Evolutionary conservation across 805 yeast genomes (phyloP), one percentile per base, ranked within the genome.

Genomic region (Yarrowia deformans): DNA sequence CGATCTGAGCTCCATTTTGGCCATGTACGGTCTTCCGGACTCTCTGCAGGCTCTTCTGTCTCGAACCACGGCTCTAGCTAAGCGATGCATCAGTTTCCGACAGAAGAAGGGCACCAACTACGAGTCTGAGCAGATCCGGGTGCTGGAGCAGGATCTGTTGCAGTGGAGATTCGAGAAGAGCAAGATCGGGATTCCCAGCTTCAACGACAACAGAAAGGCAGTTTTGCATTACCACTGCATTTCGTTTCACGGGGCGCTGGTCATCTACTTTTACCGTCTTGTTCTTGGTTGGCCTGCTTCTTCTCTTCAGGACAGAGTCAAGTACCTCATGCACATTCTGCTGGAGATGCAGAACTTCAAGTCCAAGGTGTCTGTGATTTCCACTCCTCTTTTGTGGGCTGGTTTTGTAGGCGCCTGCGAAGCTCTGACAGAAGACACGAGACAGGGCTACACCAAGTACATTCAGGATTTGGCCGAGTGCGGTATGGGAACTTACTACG

Each of bases 371-470:
- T 79, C 82, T 23, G 87, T 88, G 0, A 84, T 89, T 23, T 86
- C 87, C 64, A 85, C 89, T 43, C 97, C 97, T 4, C 79, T 91
- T 42, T 87, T 91, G 73, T 92, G 97, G 95, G 94, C 90, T 75
- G 96, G 95, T 0, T 92, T 92, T 73, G 88, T 92, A 54, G 93
- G 94, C 0, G 97, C 96, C 0, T 89, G 95, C 74, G 92, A 90
- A 71, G 84, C 85, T 70, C 85, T 69, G 9, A 69, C 88, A 7
- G 73, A 77, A 0, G 81, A 81, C 43, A 77, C 88, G 45, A 94
- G 90, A 72, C 79, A 83, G 70, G 88, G 91, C 50, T 91, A 86
- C 78, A 88, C 86, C 74, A 81, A 82, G 70, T 91, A 97, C 96
- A 70, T 78, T 69, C 71, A 81, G 4, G 75, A 75, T n/a, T 74